phyloP scores from a whole-genome alignment of 2,329 filamentous ascomycete species.

The Apiospora kogelbergensis region DNA sequence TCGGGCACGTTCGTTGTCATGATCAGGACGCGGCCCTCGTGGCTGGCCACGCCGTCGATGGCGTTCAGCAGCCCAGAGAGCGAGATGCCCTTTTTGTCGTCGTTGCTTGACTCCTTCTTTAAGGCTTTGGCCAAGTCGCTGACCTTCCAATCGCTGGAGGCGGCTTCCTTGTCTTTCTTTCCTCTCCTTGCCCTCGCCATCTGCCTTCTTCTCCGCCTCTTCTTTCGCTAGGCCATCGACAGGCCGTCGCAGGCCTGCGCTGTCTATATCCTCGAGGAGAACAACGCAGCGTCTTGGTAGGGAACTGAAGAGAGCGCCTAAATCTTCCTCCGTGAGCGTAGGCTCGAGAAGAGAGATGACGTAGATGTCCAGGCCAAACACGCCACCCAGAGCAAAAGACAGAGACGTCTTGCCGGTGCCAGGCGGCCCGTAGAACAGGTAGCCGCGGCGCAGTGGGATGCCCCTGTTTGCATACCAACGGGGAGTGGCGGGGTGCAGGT shows the following conservation, averaged over 20 bases:
- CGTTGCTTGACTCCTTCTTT: conserved; percentile 37
- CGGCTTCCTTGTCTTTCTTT: conserved; percentile 15
- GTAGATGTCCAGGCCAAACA: conserved; percentile 67
- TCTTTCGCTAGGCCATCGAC: conserved; percentile 19
- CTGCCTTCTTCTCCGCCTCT: conserved; percentile 17
- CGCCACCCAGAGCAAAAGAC: conserved; percentile 63
- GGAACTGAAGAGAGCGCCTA: conserved; percentile 57
- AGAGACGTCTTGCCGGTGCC: conserved; percentile 73
- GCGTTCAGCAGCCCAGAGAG: conserved; percentile 79
- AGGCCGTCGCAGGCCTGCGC: conserved; percentile 55
- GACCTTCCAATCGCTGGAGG: conserved; percentile 35
- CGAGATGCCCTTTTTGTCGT: conserved; percentile 59
- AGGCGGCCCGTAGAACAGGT: conserved; percentile 74
- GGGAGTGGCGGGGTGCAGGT: conserved; percentile 67
- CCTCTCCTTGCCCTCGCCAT: conserved; percentile 12
- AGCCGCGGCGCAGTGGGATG: conserved; percentile 74
- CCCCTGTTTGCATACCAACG: conserved; percentile 75
- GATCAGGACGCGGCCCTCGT: conserved; percentile 76
- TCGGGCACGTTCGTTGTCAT: conserved; percentile 82
- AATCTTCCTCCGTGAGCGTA: conserved; percentile 60
- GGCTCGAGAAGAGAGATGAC: conserved; percentile 61
- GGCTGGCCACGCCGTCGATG: conserved; percentile 78
- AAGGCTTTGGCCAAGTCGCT: conserved; percentile 43
- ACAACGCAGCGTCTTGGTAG: conserved; percentile 65
- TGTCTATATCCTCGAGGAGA: conserved; percentile 69